Evolutionary conservation across 2,329 filamentous ascomycete species (phyloP).

Genomic region (Stagonosporopsis tanaceti): DNA sequence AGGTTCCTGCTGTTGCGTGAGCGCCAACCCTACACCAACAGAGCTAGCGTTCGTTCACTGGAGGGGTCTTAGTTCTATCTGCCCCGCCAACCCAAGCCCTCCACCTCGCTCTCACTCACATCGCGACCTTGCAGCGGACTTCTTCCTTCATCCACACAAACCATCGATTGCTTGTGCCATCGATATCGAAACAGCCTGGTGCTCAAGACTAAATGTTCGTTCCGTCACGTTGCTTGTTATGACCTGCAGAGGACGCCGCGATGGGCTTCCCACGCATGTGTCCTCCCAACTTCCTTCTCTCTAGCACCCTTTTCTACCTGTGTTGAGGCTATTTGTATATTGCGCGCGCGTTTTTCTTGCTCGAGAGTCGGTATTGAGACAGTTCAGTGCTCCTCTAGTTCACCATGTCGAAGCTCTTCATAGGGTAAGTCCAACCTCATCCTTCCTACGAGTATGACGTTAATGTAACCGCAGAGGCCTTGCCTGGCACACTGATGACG

Average conservation of each 20-base stretch:
- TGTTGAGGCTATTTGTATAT: constrained; percentile 42
- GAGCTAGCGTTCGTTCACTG: constrained; percentile 44
- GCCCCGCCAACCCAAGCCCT: constrained; percentile 40
- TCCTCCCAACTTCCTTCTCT: constrained; percentile 29
- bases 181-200: constrained; percentile 36
- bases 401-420: constrained; percentile 91
- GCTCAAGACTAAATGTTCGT: constrained; percentile 51
- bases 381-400: constrained; percentile 47
- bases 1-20: constrained; percentile 21
- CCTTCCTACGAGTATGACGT: constrained; percentile 1
- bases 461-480: constrained; percentile 74
- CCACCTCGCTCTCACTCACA: constrained; percentile 37
- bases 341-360: constrained; percentile 34
- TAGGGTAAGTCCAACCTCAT: constrained; percentile 71
- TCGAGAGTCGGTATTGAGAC: constrained; percentile 51
- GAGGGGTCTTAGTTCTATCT: constrained; percentile 42
- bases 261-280: constrained; percentile 39
- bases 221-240: constrained; percentile 47
- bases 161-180: constrained; percentile 36
- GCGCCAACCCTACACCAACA: constrained; percentile 30
- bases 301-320: constrained; percentile 29
- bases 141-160: constrained; percentile 24
- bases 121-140: constrained; percentile 27
- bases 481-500: constrained; percentile 96
- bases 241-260: constrained; percentile 39